Evolutionary conservation across 495 filamentous ascomycete genomes (phyloP).

Genomic region (Penicillium ucsense): DNA sequence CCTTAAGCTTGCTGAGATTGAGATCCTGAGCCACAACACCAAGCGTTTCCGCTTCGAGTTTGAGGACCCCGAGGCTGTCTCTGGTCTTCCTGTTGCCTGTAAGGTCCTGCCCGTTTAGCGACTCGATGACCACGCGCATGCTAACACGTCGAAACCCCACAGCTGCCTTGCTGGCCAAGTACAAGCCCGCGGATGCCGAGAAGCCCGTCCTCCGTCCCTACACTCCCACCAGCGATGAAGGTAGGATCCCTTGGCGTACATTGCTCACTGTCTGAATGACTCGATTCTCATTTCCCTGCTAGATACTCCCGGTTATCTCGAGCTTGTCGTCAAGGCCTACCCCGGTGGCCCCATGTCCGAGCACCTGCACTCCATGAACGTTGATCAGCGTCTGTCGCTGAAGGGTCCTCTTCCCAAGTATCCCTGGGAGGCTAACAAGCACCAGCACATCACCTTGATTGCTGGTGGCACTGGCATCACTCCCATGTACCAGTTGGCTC

Average conservation of each 20-base stretch:
- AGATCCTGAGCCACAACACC: constrained; percentile 76
- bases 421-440: constrained; percentile 85
- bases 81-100: constrained; percentile 72
- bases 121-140: neutral
- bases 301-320: constrained; percentile 69
- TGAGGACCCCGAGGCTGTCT: constrained; percentile 73
- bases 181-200: constrained; percentile 62
- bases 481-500: constrained; percentile 80
- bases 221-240: constrained; percentile 82
- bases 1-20: constrained; percentile 68
- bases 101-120: constrained; percentile 4
- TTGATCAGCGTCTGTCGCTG: constrained; percentile 71
- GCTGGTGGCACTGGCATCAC: constrained; percentile 95
- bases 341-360: constrained; percentile 82
- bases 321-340: constrained; percentile 88
- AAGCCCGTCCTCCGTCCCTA: constrained; percentile 86
- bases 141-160: constrained; percentile 1
- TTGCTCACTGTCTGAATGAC: neutral
- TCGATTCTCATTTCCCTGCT: neutral
- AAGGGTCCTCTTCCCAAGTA: constrained; percentile 97
- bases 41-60: constrained; percentile 79
- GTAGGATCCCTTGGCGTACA: constrained; percentile 29
- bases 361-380: constrained; percentile 73
- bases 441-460: constrained; percentile 83
- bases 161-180: constrained; percentile 81